phyloP scores from a whole-genome alignment of 2,329 filamentous ascomycete species.

The Phyllosticta capitalensis region DNA sequence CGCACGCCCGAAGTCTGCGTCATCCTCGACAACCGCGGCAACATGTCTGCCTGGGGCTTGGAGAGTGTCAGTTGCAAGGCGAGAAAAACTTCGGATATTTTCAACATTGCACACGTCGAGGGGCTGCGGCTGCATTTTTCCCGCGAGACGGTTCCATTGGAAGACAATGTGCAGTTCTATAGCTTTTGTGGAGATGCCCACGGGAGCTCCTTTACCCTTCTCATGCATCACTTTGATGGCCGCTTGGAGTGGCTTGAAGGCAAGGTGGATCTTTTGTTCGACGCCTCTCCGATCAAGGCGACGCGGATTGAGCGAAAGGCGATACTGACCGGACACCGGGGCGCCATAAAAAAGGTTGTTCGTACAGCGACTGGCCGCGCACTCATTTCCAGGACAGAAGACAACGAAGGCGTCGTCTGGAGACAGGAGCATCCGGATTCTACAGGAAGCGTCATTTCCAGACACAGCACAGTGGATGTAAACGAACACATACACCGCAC shows the following conservation, averaged over 20 bases:
- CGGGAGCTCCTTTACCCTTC: slow-evolving; percentile 57
- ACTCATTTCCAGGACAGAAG: slow-evolving; percentile 68
- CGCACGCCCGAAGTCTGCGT: slow-evolving; percentile 80
- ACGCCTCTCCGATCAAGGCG: slow-evolving; percentile 50
- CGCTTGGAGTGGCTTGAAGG: slow-evolving; percentile 73
- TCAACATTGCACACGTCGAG: slow-evolving; percentile 75
- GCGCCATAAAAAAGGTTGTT: slow-evolving; percentile 73
- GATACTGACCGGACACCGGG: slow-evolving; percentile 77
- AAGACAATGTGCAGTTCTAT: slow-evolving; percentile 59
- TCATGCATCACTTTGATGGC: slow-evolving; percentile 80
- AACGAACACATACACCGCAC: slow-evolving; percentile 69
- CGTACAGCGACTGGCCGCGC: slow-evolving; percentile 73
- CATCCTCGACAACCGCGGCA: slow-evolving; percentile 70
- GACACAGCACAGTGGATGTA: slow-evolving; percentile 59
- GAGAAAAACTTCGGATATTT: slow-evolving; percentile 59
- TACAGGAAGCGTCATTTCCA: slow-evolving; percentile 46
- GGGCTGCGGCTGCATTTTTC: slow-evolving; percentile 38
- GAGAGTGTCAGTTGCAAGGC: slow-evolving; percentile 72
- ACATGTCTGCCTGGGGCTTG: slow-evolving; percentile 86
- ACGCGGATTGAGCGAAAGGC: slow-evolving; percentile 53
- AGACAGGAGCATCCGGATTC: slow-evolving; percentile 48
- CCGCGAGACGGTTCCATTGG: slow-evolving; percentile 19
- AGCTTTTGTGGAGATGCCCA: slow-evolving; percentile 58
- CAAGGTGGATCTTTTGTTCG: slow-evolving; percentile 69
- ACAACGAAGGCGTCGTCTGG: slow-evolving; percentile 78